Base-by-base conservation (phyloP, 352 stramenopile species). In the Phytophthora boehmeriae region DNA sequence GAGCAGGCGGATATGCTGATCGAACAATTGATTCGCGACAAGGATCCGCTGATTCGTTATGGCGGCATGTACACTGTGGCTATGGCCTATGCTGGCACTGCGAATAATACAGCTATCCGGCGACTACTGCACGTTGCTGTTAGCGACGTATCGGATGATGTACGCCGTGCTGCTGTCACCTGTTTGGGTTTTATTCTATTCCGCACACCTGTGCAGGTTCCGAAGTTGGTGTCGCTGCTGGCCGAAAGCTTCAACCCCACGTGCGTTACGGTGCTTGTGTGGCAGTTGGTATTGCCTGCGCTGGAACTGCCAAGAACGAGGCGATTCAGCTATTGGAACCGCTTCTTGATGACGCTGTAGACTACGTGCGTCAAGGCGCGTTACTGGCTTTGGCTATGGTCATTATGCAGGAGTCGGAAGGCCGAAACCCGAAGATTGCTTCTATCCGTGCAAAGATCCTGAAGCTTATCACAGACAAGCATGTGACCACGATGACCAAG, bases 221-320 rank as follows among this genome's bases (percentile, higher is more conserved):
- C 88, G 4, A 95, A 94, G 62, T 65, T 98, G 34, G 93, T 98
- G 30, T 93, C 88, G 41, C 80, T 99, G 28, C 77, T 99, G n/a
- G 87, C 98, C 1, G 98, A 99, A 66, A 98, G 90, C 64, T 99
- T 99, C 80, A 99, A 99, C 80, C 96, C 98, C 97, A 99, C 80
- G 97, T 99, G 28, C 94, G 98, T 42, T 99, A 99, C 76, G 98
- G 97, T 11, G 97, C 97, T 56, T 99, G 97, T 76, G 97, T 99
- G 56, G 97, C 98, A 1, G 95, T 99, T 8, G 98, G 97, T 34
- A 99, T 99, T 72, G 96, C 97, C 16, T 99, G 97, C 75, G 94
- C 97, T 27, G 97, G 96, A 44, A 98, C 96, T 8, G 97, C 93
- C n/a, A 97, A 98, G 77, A 86, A 97, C 51, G 96, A 99, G 73